A percentile compares a stretch with the other conserved stretches of the same genome.
Conservation (phyloP, 1,284 basidiomycete species). For the Trametes polyzona region DNA sequence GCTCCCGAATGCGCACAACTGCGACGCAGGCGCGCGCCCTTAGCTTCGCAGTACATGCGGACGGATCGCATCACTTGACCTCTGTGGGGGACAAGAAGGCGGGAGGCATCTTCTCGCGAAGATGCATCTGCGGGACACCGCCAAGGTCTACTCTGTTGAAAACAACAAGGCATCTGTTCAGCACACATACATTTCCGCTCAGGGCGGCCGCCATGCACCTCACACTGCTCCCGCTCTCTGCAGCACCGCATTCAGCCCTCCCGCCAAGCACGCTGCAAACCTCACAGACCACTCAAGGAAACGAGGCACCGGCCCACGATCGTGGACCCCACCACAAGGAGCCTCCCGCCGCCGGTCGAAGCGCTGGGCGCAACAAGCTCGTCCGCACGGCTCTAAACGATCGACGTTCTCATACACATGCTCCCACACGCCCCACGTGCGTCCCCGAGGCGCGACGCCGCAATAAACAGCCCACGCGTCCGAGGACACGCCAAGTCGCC, state of each 20-base stretch:
- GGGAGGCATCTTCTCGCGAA: no score
- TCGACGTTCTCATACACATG: neutral
- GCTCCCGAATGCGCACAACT: no score
- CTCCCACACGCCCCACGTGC: slow-evolving; percentile 7
- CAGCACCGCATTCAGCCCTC: no score
- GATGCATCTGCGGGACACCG: neutral
- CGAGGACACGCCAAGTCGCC: slow-evolving; percentile 9
- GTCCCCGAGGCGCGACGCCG: neutral
- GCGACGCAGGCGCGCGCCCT: no score
- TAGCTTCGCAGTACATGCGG: no score
- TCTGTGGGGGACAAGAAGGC: no score
- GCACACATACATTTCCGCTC: neutral
- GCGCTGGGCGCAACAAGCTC: neutral
- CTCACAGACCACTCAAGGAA: no score
- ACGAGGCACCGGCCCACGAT: no score
- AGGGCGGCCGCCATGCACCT: neutral
- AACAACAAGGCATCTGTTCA: neutral
- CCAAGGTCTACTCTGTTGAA: neutral
- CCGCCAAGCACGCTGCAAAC: neutral
- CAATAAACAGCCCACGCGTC: neutral
- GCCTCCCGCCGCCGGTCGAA: no score
- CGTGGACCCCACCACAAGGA: no score
- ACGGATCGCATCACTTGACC: no score
- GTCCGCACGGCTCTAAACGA: neutral
- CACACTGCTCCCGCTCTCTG: no score